A percentile compares a stretch with the other conserved stretches of the same genome.
Conservation (phyloP, 2,329 filamentous ascomycete species). For the Paecilomyces niveus region DNA sequence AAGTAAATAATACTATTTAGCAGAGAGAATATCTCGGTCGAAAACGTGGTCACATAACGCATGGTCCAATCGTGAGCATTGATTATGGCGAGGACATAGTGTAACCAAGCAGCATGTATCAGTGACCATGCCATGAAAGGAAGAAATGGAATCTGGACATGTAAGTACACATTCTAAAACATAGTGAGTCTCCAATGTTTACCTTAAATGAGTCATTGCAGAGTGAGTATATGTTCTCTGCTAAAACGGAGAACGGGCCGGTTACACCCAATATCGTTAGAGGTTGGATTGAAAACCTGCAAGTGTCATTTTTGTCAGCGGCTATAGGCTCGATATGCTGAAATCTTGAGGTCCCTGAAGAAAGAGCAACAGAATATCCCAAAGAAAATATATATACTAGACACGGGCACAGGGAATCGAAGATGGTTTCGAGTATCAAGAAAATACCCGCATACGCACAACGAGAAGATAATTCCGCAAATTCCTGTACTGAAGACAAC, state of each 20-base stretch:
- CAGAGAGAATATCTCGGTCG: conserved; percentile 59
- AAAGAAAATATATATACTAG: too few relatives aligned
- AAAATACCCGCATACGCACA: conserved; percentile 34
- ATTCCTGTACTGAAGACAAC: conserved; percentile 60
- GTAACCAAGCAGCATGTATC: conserved; percentile 60
- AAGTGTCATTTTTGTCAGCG: conserved; percentile 2
- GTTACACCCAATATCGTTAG: conserved; percentile 60
- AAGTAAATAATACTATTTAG: conserved; percentile 64
- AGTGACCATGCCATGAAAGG: conserved; percentile 62
- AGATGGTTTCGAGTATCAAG: not conserved
- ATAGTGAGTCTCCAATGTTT: not conserved
- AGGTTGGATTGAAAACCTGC: conserved; percentile 52
- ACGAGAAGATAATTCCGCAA: conserved; percentile 55
- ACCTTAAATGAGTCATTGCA: conserved; percentile 51
- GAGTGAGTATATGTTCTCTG: conserved; percentile 57
- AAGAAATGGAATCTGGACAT: conserved; percentile 50
- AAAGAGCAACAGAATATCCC: too few relatives aligned
- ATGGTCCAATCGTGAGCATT: conserved; percentile 66
- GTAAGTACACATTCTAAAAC: not conserved
- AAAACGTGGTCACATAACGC: conserved; percentile 62
- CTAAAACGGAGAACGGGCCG: conserved; percentile 60
- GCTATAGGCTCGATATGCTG: not conserved
- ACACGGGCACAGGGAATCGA: not conserved
- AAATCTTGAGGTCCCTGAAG: too few relatives aligned
- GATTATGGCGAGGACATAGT: conserved; percentile 56